Percentiles rank a stretch among this genome's conserved stretches.
Evolutionary conservation across 169 alveolate genomes (phyloP).

Genomic region (Plasmodium blacklocki): DNA sequence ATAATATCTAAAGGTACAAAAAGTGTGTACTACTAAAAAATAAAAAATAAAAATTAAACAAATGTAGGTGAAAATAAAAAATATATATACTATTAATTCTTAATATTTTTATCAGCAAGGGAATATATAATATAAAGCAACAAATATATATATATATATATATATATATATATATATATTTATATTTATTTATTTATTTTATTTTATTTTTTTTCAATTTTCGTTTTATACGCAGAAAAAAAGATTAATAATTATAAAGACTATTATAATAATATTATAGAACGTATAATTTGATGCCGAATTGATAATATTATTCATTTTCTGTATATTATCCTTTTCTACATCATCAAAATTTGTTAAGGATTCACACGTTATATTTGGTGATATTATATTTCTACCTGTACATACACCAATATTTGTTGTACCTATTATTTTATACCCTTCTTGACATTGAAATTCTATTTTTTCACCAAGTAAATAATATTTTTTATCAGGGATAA

Average conservation of each 20-base stretch:
- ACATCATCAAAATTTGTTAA: slow-evolving; percentile 25
- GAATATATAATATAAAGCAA: no score
- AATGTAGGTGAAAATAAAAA: no score
- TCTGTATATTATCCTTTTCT: slow-evolving; percentile 33
- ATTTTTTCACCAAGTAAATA: slow-evolving; percentile 57
- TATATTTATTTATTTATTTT: background rate
- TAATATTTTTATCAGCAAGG: background rate
- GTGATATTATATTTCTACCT: slow-evolving; percentile 59
- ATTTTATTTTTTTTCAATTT: no score
- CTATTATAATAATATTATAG: background rate
- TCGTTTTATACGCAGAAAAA: background rate
- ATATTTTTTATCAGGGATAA: slow-evolving; percentile 40
- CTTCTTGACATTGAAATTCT: slow-evolving; percentile 45
- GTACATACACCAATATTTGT: slow-evolving; percentile 41
- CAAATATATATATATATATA: background rate
- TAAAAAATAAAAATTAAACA: no score
- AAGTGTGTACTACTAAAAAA: no score
- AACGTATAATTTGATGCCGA: background rate
- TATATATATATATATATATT: slow-evolving; percentile 7
- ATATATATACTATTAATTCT: no score
- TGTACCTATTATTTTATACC: slow-evolving; percentile 53
- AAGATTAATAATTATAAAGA: background rate
- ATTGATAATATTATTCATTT: slow-evolving; percentile 17
- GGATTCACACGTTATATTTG: slow-evolving; percentile 64
- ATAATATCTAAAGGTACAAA: no score